A percentile compares a stretch with the other conserved stretches of the same genome.
Conservation (phyloP, 805 yeast genomes). For the Saturnispora quitensis region DNA sequence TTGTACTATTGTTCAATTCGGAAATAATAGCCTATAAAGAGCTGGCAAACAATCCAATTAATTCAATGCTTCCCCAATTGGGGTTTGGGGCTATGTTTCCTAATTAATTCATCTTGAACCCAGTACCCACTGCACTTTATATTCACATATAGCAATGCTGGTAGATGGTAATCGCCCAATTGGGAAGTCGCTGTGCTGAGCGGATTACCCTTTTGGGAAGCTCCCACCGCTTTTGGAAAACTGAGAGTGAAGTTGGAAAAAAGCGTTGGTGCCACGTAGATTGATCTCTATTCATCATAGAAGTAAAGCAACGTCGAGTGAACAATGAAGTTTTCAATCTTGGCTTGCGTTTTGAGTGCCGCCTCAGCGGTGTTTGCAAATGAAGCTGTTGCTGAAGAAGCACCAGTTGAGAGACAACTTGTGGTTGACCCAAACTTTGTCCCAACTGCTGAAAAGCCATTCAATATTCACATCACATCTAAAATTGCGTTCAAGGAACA, state of each 20-base stretch:
- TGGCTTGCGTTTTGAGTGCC: slow-evolving; percentile 4
- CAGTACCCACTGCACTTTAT: neutral
- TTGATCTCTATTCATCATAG: neutral
- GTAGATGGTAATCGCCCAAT: neutral
- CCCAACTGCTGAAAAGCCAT: slow-evolving; percentile 31
- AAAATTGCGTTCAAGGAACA: slow-evolving; percentile 27
- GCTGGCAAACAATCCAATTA: neutral
- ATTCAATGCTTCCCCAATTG: neutral
- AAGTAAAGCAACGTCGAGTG: neutral
- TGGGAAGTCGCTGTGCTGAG: slow-evolving; percentile 4
- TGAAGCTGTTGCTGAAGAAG: slow-evolving; percentile 2
- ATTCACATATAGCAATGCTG: neutral
- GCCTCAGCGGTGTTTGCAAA: slow-evolving; percentile 12
- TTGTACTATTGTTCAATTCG: neutral
- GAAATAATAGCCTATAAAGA: neutral
- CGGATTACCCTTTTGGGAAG: neutral
- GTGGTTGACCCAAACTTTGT: slow-evolving; percentile 20
- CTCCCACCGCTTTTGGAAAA: neutral
- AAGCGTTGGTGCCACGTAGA: neutral
- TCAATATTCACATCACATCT: slow-evolving; percentile 42
- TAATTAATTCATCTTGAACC: neutral
- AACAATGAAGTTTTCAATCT: slow-evolving; percentile 8
- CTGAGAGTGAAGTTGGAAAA: neutral
- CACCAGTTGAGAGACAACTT: slow-evolving; percentile 12
- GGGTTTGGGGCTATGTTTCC: neutral